Conservation (phyloP, 768 basidiomycete genomes). For the Termitomyces sp. region DNA sequence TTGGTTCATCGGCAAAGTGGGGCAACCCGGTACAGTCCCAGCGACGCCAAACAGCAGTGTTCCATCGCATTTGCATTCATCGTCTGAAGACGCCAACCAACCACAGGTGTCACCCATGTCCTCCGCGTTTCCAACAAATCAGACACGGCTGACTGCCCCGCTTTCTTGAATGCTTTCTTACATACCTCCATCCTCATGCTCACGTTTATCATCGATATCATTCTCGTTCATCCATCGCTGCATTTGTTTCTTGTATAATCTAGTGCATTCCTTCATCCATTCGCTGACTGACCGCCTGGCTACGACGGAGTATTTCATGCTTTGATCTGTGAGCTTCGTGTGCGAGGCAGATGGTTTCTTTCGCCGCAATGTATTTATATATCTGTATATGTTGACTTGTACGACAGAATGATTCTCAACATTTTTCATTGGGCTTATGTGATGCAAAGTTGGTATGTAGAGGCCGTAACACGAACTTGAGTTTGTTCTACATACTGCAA, state of each 20-base stretch:
- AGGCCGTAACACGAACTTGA: too few species aligned
- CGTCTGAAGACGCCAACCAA: conserved; percentile 35
- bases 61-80: conserved; percentile 20
- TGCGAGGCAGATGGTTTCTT: neutral
- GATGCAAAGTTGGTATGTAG: neutral
- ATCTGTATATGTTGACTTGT: neutral
- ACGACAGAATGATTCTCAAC: neutral
- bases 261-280: conserved; percentile 3
- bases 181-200: neutral
- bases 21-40: conserved; percentile 43
- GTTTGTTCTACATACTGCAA: neutral
- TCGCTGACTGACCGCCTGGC: neutral
- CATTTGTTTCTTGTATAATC: conserved; percentile 10
- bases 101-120: conserved; percentile 74
- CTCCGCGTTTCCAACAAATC: conserved; percentile 65
- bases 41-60: conserved; percentile 38
- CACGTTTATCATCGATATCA: conserved; percentile 1
- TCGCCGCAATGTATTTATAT: conserved; percentile 10
- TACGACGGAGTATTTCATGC: neutral
- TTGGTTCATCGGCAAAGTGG: conserved; percentile 93
- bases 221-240: conserved; percentile 1
- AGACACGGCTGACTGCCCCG: conserved; percentile 27
- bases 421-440: neutral
- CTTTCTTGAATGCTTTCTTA: neutral
- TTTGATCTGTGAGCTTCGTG: neutral